A percentile compares a stretch with the other conserved stretches of the same genome.
Evolutionary conservation across 345 rosid species (phyloP).

Genomic region (Pseudoturritis turrita): DNA sequence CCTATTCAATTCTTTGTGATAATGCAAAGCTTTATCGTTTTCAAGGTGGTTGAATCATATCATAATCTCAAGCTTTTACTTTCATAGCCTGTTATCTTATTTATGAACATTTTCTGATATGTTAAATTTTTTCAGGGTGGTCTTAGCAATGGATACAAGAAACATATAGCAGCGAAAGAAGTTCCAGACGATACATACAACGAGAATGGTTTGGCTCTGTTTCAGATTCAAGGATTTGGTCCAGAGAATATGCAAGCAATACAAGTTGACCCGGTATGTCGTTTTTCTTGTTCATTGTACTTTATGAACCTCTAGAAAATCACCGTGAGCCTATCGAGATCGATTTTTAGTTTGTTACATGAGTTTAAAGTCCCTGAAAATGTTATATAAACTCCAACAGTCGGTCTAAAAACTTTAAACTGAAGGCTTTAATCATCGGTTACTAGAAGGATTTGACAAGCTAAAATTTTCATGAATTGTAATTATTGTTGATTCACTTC

Average conservation of each 20-base stretch:
- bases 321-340: too few species aligned
- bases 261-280: constrained; percentile 88
- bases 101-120: background rate
- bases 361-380: too few species aligned
- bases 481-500: background rate
- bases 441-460: too few species aligned
- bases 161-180: constrained; percentile 62
- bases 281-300: background rate
- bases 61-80: too few species aligned
- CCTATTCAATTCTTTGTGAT: constrained; percentile 84
- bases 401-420: too few species aligned
- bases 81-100: too few species aligned
- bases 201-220: constrained; percentile 77
- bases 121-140: constrained; percentile 57
- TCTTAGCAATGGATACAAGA: constrained; percentile 80
- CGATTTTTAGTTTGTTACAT: too few species aligned
- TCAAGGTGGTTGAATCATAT: constrained; percentile 49
- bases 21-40: constrained; percentile 81
- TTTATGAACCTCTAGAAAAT: background rate
- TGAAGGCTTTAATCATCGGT: too few species aligned
- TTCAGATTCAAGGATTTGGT: constrained; percentile 94
- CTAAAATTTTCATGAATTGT: background rate
- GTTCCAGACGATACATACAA: constrained; percentile 68
- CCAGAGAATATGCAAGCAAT: constrained; percentile 98
- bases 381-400: too few species aligned